phyloP scores from a whole-genome alignment of 1,139 yeast species.

The Suhomyces bokatorum region DNA sequence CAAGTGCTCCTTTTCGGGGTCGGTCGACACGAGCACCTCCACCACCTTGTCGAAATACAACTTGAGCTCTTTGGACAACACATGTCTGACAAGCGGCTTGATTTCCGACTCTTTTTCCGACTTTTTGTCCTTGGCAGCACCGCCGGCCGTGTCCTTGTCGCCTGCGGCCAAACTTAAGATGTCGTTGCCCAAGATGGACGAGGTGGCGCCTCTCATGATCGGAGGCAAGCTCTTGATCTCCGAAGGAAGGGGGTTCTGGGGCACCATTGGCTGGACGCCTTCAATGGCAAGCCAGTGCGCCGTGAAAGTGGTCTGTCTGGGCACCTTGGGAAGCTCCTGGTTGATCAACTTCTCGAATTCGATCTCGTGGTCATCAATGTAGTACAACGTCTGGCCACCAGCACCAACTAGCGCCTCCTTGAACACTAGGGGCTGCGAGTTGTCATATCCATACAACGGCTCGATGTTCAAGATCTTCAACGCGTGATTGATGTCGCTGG shows the following conservation, averaged over 20 bases:
- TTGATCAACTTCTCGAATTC: conserved; percentile 93
- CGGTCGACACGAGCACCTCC: conserved; percentile 67
- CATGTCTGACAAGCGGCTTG: conserved; percentile 95
- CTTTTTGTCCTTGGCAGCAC: conserved; percentile 28
- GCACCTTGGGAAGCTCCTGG: conserved; percentile 93
- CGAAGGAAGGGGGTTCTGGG: conserved; percentile 88
- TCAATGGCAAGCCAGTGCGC: conserved; percentile 99
- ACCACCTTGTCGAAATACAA: conserved; percentile 90
- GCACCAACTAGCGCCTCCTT: conserved; percentile 86
- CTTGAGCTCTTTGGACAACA: conserved; percentile 89
- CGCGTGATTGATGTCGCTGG: conserved; percentile 81
- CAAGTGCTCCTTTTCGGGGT: conserved; percentile 58
- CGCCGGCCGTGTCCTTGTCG: conserved; percentile 16
- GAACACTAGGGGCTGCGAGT: conserved; percentile 60
- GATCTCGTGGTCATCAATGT: conserved; percentile 85
- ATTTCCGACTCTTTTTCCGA: conserved; percentile 68
- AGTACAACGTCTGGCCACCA: conserved; percentile 88
- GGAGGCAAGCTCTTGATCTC: conserved; percentile 71
- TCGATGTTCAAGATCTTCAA: conserved; percentile 85
- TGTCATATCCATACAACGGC: conserved; percentile 77
- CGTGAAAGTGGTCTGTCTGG: conserved; percentile 86
- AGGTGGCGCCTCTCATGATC: conserved; percentile 68
- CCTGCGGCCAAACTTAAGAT: conserved; percentile 31
- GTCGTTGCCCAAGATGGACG: conserved; percentile 46
- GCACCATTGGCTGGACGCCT: conserved; percentile 97